Conservation (phyloP, 1,284 basidiomycete species). For the Cryptococcus jaspeensis region DNA sequence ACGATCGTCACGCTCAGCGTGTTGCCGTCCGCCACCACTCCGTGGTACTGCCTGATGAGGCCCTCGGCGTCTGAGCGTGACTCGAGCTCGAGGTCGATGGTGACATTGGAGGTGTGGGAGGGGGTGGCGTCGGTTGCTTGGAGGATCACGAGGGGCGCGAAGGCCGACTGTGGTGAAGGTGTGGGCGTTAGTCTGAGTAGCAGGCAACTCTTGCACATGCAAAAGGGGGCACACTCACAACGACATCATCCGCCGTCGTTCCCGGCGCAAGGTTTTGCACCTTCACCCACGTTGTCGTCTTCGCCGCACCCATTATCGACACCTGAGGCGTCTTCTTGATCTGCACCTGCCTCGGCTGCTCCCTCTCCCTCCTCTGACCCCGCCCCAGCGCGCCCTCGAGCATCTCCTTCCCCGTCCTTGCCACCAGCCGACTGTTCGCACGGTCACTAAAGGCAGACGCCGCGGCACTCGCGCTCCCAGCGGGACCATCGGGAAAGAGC, state of each 20-base stretch:
- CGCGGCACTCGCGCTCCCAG: slow-evolving; percentile 1
- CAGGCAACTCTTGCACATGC: background rate
- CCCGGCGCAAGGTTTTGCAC: slow-evolving; percentile 71
- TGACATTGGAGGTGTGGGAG: slow-evolving; percentile 49
- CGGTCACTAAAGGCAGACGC: background rate
- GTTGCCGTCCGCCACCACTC: slow-evolving; percentile 76
- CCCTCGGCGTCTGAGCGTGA: slow-evolving; percentile 61
- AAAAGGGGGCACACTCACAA: slow-evolving; percentile 51
- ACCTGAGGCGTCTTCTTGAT: slow-evolving; percentile 27
- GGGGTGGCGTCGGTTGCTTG: slow-evolving; percentile 55
- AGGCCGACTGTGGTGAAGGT: slow-evolving; percentile 64
- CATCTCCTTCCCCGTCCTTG: slow-evolving; percentile 7
- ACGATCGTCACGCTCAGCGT: slow-evolving; percentile 65
- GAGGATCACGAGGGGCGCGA: slow-evolving; percentile 71
- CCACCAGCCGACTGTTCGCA: slow-evolving; percentile 2
- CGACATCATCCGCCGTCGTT: slow-evolving; percentile 78
- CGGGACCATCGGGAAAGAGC: slow-evolving; percentile 23
- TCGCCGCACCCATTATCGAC: slow-evolving; percentile 72
- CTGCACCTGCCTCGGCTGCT: slow-evolving; percentile 2
- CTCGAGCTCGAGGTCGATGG: slow-evolving; percentile 73
- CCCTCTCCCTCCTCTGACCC: slow-evolving; percentile 5
- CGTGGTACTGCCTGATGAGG: slow-evolving; percentile 72
- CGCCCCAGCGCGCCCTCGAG: slow-evolving; percentile 24
- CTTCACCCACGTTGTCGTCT: slow-evolving; percentile 66
- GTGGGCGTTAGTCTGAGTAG: background rate